Evolutionary conservation across 352 stramenopile genomes (phyloP), one percentile per base, ranked within the genome.

Genomic region (Blastocystis sp.): DNA sequence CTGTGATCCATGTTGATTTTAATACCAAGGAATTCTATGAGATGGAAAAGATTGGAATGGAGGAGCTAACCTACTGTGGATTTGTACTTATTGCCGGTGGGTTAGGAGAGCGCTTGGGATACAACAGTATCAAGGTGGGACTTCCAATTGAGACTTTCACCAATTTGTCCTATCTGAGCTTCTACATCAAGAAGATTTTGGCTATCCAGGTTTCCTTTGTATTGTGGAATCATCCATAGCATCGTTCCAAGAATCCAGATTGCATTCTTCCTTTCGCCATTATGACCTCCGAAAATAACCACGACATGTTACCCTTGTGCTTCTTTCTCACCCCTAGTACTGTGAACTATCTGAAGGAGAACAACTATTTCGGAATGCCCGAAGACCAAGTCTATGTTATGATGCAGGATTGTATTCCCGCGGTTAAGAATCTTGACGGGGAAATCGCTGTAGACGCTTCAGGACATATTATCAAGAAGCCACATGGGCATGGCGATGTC

Each of bases 401-500:
- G 53, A 98, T 97, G 91, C 97, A 99, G 91, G 96, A 98, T 75
- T 98, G 98, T 87, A 96, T 99, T 43, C 93, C 96, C 2, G 94
- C 94, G 20, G 89, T 98, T 4, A 91, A 92, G 20, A 92, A 96
- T 90, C 93, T 94, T 39, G 93, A 94, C 90, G 94, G 95, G 1
- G 91, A 93, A 50, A 91, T 98, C 41, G 95, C 93, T 39, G 91
- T 95, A 39, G 92, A 95, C 45, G 90, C 91, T 55, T 26, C 91
- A n/a, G 90, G 92, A 7, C 87, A 93, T 90, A 69, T 87, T 41
- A 95, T 92, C 90, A 87, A 88, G 6, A 99, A 99, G 91, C 97
- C 97, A 0, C 96, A 99, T 90, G 97, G 97, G 47, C 97, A 99
- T 90, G 96, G 97, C 43, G 97, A 99, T 91, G 96, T 99, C 37